Evolutionary conservation across 495 filamentous ascomycete species (phyloP).

Genomic region (Xylaria palmicola): DNA sequence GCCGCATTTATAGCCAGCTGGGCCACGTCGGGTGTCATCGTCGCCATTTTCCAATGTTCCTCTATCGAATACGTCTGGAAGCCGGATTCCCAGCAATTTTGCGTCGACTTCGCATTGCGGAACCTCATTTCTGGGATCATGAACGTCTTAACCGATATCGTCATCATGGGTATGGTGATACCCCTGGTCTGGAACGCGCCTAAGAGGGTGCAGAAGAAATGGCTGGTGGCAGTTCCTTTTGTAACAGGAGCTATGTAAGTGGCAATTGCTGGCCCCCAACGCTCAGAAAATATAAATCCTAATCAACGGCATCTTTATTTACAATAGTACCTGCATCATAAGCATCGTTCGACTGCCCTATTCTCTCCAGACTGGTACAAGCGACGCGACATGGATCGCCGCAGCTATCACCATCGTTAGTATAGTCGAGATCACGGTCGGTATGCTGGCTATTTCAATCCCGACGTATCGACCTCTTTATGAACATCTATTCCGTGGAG

Average conservation of each 20-base stretch:
- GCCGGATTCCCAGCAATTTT: not conserved
- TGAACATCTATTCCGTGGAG: not conserved
- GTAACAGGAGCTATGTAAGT: conserved; percentile 15
- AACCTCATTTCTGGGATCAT: conserved; percentile 16
- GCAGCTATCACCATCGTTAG: conserved; percentile 2
- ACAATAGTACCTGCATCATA: conserved; percentile 8
- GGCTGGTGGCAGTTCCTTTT: conserved; percentile 8
- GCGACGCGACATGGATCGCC: conserved; percentile 14
- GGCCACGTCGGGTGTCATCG: conserved; percentile 10
- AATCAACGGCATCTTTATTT: not conserved
- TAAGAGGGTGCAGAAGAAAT: conserved; percentile 9
- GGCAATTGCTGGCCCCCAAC: not conserved
- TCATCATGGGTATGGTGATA: conserved; percentile 11
- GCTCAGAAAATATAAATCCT: not conserved
- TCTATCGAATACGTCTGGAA: conserved; percentile 18
- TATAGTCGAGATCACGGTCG: conserved; percentile 9
- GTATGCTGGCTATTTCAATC: conserved; percentile 18
- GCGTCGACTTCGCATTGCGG: conserved; percentile 10
- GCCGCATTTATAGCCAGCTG: conserved; percentile 9
- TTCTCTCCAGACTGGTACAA: conserved; percentile 6
- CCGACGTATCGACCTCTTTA: conserved; percentile 19
- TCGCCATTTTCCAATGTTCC: conserved; percentile 18
- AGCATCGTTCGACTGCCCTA: conserved; percentile 17
- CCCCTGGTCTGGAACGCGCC: conserved; percentile 3
- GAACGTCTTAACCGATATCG: conserved; percentile 16